Evolutionary conservation across 1,284 basidiomycete species (phyloP).

Genomic region (Marasmius sp.): DNA sequence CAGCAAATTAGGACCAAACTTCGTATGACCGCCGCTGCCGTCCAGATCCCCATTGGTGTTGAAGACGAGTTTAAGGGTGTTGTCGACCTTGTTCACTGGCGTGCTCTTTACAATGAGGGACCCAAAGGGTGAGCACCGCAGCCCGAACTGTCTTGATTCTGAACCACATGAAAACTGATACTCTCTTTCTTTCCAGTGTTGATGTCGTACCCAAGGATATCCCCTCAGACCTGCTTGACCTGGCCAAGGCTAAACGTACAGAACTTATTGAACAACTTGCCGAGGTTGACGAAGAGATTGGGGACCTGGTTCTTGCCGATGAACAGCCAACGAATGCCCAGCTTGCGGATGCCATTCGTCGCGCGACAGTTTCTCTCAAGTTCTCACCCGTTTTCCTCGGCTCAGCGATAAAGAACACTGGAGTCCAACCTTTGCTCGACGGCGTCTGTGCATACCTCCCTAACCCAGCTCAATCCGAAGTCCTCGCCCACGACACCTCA

Average conservation of each 20-base stretch:
- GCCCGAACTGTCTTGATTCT: neutral
- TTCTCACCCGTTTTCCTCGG: slow-evolving; percentile 98
- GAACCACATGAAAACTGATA: neutral
- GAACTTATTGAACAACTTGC: slow-evolving; percentile 96
- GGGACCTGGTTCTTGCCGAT: slow-evolving; percentile 91
- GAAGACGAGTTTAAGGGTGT: slow-evolving; percentile 90
- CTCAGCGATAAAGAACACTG: slow-evolving; percentile 97
- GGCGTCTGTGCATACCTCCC: slow-evolving; percentile 97
- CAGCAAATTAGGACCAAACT: slow-evolving; percentile 92
- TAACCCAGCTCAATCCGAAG: slow-evolving; percentile 80
- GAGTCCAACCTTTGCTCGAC: slow-evolving; percentile 92
- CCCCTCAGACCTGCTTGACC: slow-evolving; percentile 69
- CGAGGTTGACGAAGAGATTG: slow-evolving; percentile 94
- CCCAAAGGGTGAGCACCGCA: slow-evolving; percentile 78
- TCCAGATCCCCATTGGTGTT: slow-evolving; percentile 93
- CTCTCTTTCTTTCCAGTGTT: slow-evolving; percentile 44
- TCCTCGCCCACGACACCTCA: slow-evolving; percentile 83
- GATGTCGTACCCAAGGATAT: slow-evolving; percentile 87
- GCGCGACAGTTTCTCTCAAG: slow-evolving; percentile 84
- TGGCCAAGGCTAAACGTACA: slow-evolving; percentile 81
- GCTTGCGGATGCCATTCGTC: slow-evolving; percentile 84
- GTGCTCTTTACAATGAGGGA: slow-evolving; percentile 93
- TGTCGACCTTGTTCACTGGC: slow-evolving; percentile 94
- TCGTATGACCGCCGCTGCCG: slow-evolving; percentile 90
- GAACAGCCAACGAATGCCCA: slow-evolving; percentile 72